Evolutionary conservation across 495 filamentous ascomycete genomes (phyloP).

Genomic region (Penicillium pulvis): DNA sequence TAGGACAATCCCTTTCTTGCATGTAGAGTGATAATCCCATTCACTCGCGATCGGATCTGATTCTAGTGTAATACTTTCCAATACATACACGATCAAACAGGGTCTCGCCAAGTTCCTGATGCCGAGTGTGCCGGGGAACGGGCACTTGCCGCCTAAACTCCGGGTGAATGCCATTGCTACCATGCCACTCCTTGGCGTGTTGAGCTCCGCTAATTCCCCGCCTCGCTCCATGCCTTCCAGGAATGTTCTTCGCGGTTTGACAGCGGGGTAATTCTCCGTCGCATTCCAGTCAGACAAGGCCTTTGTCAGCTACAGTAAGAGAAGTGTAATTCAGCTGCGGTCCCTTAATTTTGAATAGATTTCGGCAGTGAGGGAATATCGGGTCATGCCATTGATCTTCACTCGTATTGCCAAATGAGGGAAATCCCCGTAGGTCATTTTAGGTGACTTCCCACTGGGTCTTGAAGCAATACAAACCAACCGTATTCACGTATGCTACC

Average conservation of each 20-base stretch:
- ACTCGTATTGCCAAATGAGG: background rate
- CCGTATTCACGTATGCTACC: background rate
- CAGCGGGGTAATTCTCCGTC: slow-evolving; percentile 1
- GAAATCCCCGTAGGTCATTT: background rate
- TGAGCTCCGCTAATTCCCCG: slow-evolving; percentile 7
- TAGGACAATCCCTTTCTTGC: background rate
- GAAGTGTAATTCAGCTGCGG: background rate
- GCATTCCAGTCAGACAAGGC: background rate
- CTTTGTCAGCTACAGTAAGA: background rate
- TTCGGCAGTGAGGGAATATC: background rate
- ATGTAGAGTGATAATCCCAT: background rate
- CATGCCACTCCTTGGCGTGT: slow-evolving; percentile 8
- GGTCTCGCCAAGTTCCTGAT: background rate
- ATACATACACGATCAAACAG: background rate
- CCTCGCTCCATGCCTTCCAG: background rate
- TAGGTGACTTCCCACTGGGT: background rate
- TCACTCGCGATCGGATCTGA: background rate
- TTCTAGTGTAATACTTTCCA: background rate
- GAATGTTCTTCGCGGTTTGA: slow-evolving; percentile 4
- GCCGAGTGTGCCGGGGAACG: background rate
- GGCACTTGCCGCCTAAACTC: slow-evolving; percentile 20
- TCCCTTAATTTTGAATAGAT: background rate
- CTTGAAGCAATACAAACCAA: background rate
- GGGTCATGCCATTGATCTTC: background rate
- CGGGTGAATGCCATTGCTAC: slow-evolving; percentile 9